phyloP scores from a whole-genome alignment of 2,329 filamentous ascomycete species.

The Fusarium acutatum region DNA sequence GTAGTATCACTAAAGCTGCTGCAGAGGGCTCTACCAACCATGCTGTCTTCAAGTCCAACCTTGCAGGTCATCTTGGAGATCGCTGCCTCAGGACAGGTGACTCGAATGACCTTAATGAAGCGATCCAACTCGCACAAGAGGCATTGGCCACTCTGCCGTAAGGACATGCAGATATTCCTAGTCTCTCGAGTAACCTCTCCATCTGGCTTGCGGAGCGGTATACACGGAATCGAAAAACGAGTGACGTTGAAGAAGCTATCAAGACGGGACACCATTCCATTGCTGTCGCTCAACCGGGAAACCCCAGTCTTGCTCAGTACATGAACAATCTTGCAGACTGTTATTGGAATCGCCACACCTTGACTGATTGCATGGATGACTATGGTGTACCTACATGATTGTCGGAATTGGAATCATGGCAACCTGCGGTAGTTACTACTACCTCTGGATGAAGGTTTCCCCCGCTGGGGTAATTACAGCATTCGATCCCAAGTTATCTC shows the following conservation, averaged over 20 bases:
- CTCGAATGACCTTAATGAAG: not conserved
- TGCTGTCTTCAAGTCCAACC: not conserved
- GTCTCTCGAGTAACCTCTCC: accelerated
- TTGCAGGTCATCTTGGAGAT: not conserved
- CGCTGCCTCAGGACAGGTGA: not conserved
- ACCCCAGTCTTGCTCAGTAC: not conserved
- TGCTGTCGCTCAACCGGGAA: accelerated
- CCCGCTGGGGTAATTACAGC: conserved; percentile 59
- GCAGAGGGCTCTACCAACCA: accelerated
- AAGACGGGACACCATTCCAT: not conserved
- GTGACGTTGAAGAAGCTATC: accelerated
- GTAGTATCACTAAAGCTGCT: not conserved
- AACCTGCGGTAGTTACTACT: conserved; percentile 65
- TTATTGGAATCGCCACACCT: not conserved
- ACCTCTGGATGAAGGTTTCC: conserved; percentile 66
- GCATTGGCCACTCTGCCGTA: accelerated
- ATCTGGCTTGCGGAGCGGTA: accelerated
- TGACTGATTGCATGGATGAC: not conserved
- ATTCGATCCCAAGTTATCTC: conserved; percentile 64
- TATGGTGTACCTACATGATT: conserved; percentile 50
- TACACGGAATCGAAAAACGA: accelerated
- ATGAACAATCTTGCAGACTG: not conserved
- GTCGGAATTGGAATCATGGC: not conserved
- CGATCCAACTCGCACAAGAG: not conserved
- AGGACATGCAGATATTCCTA: not conserved